These are phyloP conservation scores for Fusarium globosum DNA, from an alignment of 2,329 filamentous ascomycete species.

Conservation along the genomic window DNA sequence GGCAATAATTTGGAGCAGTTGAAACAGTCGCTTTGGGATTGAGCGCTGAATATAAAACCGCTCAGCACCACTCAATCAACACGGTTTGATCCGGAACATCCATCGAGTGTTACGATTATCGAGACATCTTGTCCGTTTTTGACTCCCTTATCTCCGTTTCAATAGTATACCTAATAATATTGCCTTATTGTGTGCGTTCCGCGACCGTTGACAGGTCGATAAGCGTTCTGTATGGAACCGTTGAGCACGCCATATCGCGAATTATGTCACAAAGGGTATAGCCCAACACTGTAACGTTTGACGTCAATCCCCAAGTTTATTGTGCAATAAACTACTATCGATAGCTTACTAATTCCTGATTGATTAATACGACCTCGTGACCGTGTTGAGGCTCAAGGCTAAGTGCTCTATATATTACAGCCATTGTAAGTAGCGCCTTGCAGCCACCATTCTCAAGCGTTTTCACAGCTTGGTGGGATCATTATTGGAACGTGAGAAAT, in stretches of 20 bases:
- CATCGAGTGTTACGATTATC: constrained; percentile 5
- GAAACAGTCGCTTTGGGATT: accelerated
- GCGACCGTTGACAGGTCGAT: constrained; percentile 15
- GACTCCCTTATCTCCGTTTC: neutral
- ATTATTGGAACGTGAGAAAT: too few relatives aligned
- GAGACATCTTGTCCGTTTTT: neutral
- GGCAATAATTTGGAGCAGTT: accelerated
- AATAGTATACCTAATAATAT: too few relatives aligned
- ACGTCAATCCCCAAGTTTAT: constrained; percentile 12
- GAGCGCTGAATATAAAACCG: neutral
- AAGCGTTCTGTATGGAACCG: constrained; percentile 5
- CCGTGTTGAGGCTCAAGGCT: accelerated
- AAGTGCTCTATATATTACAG: too few relatives aligned
- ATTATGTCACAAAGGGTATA: constrained; percentile 36
- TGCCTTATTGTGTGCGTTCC: constrained; percentile 21
- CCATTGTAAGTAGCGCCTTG: accelerated
- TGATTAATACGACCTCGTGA: neutral
- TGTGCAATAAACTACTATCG: neutral
- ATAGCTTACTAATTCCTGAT: neutral
- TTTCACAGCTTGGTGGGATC: accelerated
- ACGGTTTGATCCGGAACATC: neutral
- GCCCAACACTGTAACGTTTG: constrained; percentile 7
- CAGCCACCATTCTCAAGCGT: accelerated
- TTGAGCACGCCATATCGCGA: constrained; percentile 37
- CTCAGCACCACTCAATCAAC: neutral